Percentiles rank a stretch among this genome's conserved stretches.
Conservation (phyloP, 2,329 filamentous ascomycete genomes). For the Pseudogymnoascus sp. region DNA sequence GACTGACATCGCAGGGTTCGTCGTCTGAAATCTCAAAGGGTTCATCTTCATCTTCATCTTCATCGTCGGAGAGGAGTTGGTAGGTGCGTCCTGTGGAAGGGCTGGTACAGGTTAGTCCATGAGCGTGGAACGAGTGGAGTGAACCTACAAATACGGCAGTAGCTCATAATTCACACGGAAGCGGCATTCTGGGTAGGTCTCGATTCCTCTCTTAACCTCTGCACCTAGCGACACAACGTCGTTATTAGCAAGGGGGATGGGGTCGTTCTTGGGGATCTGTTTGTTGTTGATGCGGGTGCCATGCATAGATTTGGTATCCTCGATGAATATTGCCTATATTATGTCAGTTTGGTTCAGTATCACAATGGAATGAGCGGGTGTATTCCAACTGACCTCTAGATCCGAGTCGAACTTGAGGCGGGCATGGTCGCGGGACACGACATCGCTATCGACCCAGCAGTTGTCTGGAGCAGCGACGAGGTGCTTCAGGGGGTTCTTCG, state of each 20-base stretch:
- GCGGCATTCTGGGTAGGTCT: constrained; percentile 30
- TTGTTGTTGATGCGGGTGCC: constrained; percentile 49
- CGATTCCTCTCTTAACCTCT: constrained; percentile 40
- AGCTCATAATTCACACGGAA: constrained; percentile 23
- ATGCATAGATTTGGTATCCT: constrained; percentile 54
- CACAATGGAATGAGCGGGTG: neutral
- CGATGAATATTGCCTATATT: constrained; percentile 38
- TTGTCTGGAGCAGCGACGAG: constrained; percentile 43
- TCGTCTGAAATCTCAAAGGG: neutral
- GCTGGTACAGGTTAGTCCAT: neutral
- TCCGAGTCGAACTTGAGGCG: constrained; percentile 40
- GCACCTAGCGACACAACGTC: constrained; percentile 40
- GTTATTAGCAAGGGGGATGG: constrained; percentile 28
- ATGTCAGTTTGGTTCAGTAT: constrained; percentile 23
- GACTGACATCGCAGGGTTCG: neutral
- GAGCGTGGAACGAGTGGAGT: neutral
- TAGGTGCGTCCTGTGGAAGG: constrained; percentile 2
- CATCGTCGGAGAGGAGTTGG: neutral
- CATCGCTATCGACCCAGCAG: constrained; percentile 62
- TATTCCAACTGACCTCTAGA: constrained; percentile 35
- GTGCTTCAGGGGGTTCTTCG: constrained; percentile 39
- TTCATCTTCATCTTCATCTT: neutral
- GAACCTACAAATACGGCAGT: constrained; percentile 23
- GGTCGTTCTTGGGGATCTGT: constrained; percentile 30
- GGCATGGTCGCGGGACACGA: constrained; percentile 66